phyloP scores from a whole-genome alignment of 306 rosid genomes.

The Quillaja saponaria region DNA sequence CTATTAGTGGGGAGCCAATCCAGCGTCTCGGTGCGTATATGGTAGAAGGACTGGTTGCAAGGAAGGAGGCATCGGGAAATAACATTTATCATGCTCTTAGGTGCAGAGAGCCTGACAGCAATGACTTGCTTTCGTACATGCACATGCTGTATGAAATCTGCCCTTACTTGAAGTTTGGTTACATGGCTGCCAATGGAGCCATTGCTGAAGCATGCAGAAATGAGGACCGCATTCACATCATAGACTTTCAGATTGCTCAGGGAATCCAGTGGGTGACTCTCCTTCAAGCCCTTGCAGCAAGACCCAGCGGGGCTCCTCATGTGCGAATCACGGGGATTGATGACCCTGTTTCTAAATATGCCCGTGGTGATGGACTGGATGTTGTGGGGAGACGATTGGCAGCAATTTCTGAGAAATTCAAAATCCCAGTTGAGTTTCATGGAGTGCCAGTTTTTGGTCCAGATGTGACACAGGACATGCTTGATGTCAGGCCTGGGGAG shows the following conservation, averaged over 20 bases:
- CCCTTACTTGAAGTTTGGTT: slow-evolving; percentile 91
- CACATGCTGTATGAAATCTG: slow-evolving; percentile 82
- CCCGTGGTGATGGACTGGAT: slow-evolving; percentile 79
- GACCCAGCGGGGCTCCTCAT: slow-evolving; percentile 83
- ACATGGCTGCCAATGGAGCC: slow-evolving; percentile 99
- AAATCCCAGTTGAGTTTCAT: slow-evolving; percentile 80
- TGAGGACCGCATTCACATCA: slow-evolving; percentile 80
- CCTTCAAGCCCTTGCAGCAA: slow-evolving; percentile 95
- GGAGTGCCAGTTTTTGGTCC: slow-evolving; percentile 71
- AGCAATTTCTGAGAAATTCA: slow-evolving; percentile 56
- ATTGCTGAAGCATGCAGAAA: slow-evolving; percentile 88
- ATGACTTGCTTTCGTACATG: slow-evolving; percentile 86
- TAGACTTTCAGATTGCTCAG: slow-evolving; percentile 91
- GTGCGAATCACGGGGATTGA: slow-evolving; percentile 88
- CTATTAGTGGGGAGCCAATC: slow-evolving; percentile 84
- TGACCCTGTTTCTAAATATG: slow-evolving; percentile 71
- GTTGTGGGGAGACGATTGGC: slow-evolving; percentile 62
- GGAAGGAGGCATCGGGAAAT: slow-evolving; percentile 78
- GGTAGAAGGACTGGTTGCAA: slow-evolving; percentile 94
- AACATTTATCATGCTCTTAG: slow-evolving; percentile 74
- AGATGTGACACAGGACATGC: slow-evolving; percentile 67
- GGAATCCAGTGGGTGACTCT: slow-evolving; percentile 93
- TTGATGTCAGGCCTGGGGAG: slow-evolving; percentile 74
- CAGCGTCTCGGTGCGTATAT: slow-evolving; percentile 93
- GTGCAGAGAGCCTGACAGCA: slow-evolving; percentile 85